A percentile compares a stretch with the other conserved stretches of the same genome.
Evolutionary conservation across 2,329 filamentous ascomycete genomes (phyloP).

Genomic region (Sclerotinia subarctica): DNA sequence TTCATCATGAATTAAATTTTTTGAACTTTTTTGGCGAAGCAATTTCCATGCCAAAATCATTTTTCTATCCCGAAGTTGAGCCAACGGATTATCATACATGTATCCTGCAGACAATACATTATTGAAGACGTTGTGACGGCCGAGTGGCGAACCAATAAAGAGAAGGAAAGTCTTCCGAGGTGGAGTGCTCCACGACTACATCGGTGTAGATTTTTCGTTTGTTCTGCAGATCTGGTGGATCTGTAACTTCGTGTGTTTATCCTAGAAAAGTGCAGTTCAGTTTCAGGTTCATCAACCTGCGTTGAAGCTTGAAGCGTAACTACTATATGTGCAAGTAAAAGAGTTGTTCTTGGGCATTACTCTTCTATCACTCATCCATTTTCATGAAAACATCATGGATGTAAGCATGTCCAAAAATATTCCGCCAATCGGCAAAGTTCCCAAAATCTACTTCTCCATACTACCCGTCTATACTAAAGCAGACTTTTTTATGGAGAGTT

Average conservation of each 20-base stretch:
- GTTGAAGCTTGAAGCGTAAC: background rate
- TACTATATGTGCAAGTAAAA: background rate
- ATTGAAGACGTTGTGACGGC: background rate
- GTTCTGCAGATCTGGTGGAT: background rate
- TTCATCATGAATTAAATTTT: no score
- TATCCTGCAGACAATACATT: background rate
- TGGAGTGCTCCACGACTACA: background rate
- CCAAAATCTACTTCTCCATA: background rate
- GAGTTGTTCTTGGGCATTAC: background rate
- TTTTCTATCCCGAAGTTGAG: background rate
- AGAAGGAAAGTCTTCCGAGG: conserved; percentile 4
- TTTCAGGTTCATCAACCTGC: background rate
- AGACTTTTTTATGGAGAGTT: background rate
- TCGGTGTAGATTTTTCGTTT: no score
- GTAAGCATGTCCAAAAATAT: background rate
- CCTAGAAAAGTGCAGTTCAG: no score
- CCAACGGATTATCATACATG: background rate
- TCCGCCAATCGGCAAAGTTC: conserved; percentile 14
- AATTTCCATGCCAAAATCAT: background rate
- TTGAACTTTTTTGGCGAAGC: background rate
- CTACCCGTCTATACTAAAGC: background rate
- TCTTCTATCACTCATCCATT: background rate
- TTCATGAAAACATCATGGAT: background rate
- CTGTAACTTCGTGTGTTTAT: background rate
- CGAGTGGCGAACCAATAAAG: background rate